Evolutionary conservation across 2,329 filamentous ascomycete genomes (phyloP).

Genomic region (Neofusicoccum sp.): DNA sequence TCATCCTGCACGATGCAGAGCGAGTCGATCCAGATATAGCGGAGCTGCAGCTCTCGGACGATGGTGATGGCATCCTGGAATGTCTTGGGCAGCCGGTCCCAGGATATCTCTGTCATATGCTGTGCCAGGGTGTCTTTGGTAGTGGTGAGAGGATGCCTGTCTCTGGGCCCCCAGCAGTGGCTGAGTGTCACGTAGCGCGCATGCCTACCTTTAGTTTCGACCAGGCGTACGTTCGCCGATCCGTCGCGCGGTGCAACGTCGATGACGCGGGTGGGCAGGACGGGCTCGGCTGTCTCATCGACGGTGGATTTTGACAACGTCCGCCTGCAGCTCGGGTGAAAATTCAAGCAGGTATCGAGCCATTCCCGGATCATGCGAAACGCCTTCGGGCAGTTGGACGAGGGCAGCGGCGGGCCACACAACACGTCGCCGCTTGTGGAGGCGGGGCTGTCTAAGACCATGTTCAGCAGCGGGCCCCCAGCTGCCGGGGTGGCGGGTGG

Average conservation of each 20-base stretch:
- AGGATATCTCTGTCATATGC: conserved; percentile 22
- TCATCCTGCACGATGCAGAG: too few relatives aligned
- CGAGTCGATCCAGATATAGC: conserved; percentile 25
- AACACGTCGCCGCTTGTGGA: conserved; percentile 25
- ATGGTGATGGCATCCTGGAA: conserved; percentile 20
- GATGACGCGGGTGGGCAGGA: conserved; percentile 25
- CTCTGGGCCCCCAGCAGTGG: conserved; percentile 26
- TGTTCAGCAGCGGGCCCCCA: conserved; percentile 19
- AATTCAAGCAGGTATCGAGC: conserved; percentile 23
- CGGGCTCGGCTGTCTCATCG: conserved; percentile 15
- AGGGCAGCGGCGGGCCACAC: conserved; percentile 21
- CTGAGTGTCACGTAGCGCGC: conserved; percentile 20
- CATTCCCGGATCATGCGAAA: conserved; percentile 24
- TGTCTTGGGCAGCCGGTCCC: conserved; percentile 17
- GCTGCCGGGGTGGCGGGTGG: background rate
- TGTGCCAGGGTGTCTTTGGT: conserved; percentile 20
- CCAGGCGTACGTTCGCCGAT: conserved; percentile 21
- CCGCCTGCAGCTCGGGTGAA: conserved; percentile 23
- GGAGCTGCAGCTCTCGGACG: conserved; percentile 4
- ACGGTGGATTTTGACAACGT: conserved; percentile 23
- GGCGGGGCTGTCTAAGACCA: conserved; percentile 22
- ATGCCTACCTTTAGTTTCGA: conserved; percentile 19
- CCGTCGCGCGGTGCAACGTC: conserved; percentile 21
- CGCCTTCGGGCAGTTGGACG: conserved; percentile 27
- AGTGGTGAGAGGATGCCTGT: conserved; percentile 26